A percentile compares a stretch with the other conserved stretches of the same genome.
Conservation (phyloP, 2,329 filamentous ascomycete species). For the Periglandula ipomoeae region DNA sequence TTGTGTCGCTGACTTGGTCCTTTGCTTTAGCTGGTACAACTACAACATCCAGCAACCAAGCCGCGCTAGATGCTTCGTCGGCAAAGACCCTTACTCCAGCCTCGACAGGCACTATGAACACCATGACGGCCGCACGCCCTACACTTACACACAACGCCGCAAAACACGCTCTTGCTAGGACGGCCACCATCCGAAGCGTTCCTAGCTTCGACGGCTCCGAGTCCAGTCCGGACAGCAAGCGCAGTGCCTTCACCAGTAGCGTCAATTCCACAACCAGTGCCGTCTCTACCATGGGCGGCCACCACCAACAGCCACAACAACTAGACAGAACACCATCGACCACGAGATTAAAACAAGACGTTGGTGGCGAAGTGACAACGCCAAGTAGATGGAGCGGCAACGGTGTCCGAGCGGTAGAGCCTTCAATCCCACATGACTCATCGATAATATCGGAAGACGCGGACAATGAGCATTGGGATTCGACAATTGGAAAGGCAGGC, state of each 20-base stretch:
- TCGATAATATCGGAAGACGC: slow-evolving; percentile 24
- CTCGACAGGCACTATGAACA: slow-evolving; percentile 30
- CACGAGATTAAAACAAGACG: slow-evolving; percentile 27
- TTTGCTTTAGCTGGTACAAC: not conserved
- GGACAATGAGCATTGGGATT: slow-evolving; percentile 45
- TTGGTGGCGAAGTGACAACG: slow-evolving; percentile 13
- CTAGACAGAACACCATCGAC: slow-evolving; percentile 24
- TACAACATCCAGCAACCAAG: slow-evolving; percentile 10
- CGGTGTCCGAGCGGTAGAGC: slow-evolving; percentile 22
- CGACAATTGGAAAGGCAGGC: slow-evolving; percentile 59
- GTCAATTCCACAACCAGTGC: slow-evolving; percentile 44
- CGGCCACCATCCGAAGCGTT: slow-evolving; percentile 47
- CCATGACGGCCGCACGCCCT: slow-evolving; percentile 22
- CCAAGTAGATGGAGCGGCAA: slow-evolving; percentile 23
- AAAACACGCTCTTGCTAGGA: slow-evolving; percentile 24
- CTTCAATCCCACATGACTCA: slow-evolving; percentile 17
- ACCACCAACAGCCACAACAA: slow-evolving; percentile 6
- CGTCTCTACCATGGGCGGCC: slow-evolving; percentile 31
- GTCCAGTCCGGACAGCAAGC: slow-evolving; percentile 35
- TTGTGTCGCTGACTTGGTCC: not conserved
- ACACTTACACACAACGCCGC: slow-evolving; percentile 16
- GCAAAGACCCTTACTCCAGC: slow-evolving; percentile 27
- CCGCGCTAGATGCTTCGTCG: slow-evolving; percentile 21
- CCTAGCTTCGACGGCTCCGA: slow-evolving; percentile 43
- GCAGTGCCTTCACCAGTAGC: slow-evolving; percentile 47